Conservation (phyloP, 228 moss, liverwort and hornwort species). For the Sphagnum fallax region DNA sequence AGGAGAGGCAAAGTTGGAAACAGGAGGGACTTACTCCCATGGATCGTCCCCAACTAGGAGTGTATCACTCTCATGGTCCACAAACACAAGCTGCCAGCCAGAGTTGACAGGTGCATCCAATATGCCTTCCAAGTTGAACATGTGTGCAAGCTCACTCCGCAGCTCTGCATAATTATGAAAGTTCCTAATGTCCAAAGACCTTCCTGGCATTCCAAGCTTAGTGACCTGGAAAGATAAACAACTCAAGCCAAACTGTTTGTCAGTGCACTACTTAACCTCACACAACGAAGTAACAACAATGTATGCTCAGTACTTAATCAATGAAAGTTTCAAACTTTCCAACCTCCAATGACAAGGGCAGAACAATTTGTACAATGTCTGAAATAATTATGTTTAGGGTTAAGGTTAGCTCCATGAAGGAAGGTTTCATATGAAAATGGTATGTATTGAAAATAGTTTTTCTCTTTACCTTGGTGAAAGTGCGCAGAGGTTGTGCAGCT, state of each 20-base stretch:
- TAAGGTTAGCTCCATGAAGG: too few species aligned
- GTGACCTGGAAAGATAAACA: slow-evolving; percentile 39
- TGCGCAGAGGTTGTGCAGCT: slow-evolving; percentile 37
- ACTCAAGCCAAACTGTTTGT: too few species aligned
- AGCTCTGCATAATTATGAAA: slow-evolving; percentile 62
- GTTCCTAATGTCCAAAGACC: slow-evolving; percentile 74
- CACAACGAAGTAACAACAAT: too few species aligned
- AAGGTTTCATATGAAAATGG: too few species aligned
- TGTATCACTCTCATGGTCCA: slow-evolving; percentile 73
- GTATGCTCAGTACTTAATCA: too few species aligned
- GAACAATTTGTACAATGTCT: too few species aligned
- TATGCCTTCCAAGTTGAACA: slow-evolving; percentile 82
- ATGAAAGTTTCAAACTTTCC: too few species aligned
- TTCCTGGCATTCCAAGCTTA: slow-evolving; percentile 71
- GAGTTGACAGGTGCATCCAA: slow-evolving; percentile 64
- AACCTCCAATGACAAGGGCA: too few species aligned
- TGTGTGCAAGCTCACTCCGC: slow-evolving; percentile 52
- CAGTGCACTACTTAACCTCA: too few species aligned
- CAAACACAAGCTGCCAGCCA: slow-evolving; percentile 79
- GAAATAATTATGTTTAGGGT: too few species aligned
- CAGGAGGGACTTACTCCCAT: slow-evolving; percentile 63
- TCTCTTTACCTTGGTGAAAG: slow-evolving; percentile 61
- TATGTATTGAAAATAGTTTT: too few species aligned
- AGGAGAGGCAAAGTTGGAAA: too few species aligned
- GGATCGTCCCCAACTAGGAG: slow-evolving; percentile 94